phyloP scores from a whole-genome alignment of 495 filamentous ascomycete genomes.

The Daldinia loculata region DNA sequence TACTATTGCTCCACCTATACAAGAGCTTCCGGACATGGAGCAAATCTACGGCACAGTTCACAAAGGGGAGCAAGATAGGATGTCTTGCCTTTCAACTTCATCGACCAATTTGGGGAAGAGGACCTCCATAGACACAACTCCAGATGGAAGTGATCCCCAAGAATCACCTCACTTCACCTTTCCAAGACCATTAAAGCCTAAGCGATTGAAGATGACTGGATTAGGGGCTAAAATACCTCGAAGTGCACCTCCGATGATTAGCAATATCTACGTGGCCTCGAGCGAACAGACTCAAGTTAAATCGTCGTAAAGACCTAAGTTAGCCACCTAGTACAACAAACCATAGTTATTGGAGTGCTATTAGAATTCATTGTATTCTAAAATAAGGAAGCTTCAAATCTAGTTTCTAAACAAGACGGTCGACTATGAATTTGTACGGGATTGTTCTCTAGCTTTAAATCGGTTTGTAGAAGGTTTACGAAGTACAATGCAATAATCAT shows the following conservation, averaged over 20 bases:
- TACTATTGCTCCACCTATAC: slow-evolving; percentile 27
- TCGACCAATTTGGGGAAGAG: slow-evolving; percentile 49
- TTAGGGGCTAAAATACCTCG: not conserved
- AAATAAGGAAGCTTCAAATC: not conserved
- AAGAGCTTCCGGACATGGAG: slow-evolving; percentile 28
- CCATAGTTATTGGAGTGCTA: not conserved
- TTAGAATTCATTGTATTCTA: not conserved
- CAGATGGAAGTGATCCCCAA: not conserved
- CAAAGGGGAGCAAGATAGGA: not conserved
- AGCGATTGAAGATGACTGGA: slow-evolving; percentile 5
- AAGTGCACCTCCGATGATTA: not conserved
- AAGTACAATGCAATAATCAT: not conserved
- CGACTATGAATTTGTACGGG: not conserved
- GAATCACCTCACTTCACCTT: slow-evolving; percentile 13
- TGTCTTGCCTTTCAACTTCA: slow-evolving; percentile 44
- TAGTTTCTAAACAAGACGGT: not conserved
- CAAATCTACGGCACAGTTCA: not conserved
- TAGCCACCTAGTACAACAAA: not conserved
- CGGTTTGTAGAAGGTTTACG: not conserved
- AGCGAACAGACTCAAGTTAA: not conserved
- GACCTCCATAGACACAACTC: not conserved
- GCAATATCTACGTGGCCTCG: not conserved
- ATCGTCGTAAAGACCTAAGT: not conserved
- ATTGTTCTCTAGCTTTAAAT: not conserved
- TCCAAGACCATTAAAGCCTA: not conserved